A percentile compares a stretch with the other conserved stretches of the same genome.
These are phyloP conservation scores for Sclerotiophoma versabilis DNA, from an alignment of 2,329 filamentous ascomycete genomes.

Conservation along the genomic window DNA sequence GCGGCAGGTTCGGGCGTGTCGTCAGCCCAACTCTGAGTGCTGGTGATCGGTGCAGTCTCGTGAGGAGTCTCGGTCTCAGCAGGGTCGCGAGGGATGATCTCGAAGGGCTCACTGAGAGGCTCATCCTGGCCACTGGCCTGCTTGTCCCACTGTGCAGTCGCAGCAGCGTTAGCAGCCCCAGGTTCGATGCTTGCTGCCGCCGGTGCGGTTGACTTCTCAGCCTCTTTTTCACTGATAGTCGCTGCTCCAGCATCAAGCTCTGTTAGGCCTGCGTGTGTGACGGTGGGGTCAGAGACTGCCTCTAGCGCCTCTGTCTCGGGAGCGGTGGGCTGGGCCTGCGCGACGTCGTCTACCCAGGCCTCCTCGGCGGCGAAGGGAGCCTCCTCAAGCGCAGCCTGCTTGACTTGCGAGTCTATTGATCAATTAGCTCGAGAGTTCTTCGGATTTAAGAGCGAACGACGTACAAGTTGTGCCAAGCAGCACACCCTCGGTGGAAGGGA, in stretches of 20 bases:
- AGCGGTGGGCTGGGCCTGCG: slow-evolving; percentile 52
- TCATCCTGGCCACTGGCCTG: slow-evolving; percentile 56
- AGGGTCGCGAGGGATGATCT: slow-evolving; percentile 76
- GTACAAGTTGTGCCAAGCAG: slow-evolving; percentile 74
- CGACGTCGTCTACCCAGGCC: slow-evolving; percentile 57
- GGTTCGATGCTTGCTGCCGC: slow-evolving; percentile 51
- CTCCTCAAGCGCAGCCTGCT: slow-evolving; percentile 57
- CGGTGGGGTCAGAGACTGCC: slow-evolving; percentile 67
- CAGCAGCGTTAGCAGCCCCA: slow-evolving; percentile 60
- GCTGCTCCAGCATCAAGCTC: slow-evolving; percentile 63
- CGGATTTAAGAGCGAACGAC: slow-evolving; percentile 38
- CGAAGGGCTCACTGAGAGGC: slow-evolving; percentile 71
- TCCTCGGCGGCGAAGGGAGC: slow-evolving; percentile 63
- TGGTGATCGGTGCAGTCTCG: slow-evolving; percentile 60
- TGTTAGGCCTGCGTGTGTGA: slow-evolving; percentile 70
- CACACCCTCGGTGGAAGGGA: slow-evolving; percentile 70
- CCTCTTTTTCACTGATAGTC: slow-evolving; percentile 41
- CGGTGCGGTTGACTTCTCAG: slow-evolving; percentile 40
- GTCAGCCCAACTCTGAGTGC: slow-evolving; percentile 82
- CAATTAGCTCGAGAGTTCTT: slow-evolving; percentile 18
- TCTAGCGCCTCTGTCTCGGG: slow-evolving; percentile 47
- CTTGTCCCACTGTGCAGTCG: slow-evolving; percentile 72
- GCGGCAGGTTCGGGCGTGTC: slow-evolving; percentile 61
- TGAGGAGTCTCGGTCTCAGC: slow-evolving; percentile 75
- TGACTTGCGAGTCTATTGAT: slow-evolving; percentile 63